A percentile compares a stretch with the other conserved stretches of the same genome.
Evolutionary conservation across 1,284 basidiomycete genomes (phyloP).

Genomic region (Spongispora temasekensis): DNA sequence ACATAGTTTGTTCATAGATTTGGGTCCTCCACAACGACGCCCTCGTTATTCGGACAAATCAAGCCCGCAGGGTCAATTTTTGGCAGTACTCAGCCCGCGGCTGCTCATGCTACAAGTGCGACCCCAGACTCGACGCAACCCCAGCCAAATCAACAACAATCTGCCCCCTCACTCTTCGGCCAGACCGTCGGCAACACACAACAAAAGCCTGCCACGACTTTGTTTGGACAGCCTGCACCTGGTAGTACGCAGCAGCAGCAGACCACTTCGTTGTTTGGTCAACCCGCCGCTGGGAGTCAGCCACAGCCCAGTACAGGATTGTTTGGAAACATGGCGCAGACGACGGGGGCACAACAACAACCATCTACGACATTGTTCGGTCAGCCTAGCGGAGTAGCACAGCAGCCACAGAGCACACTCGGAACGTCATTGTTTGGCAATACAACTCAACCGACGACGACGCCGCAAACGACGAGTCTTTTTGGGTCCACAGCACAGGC

Average conservation of each 20-base stretch:
- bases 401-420: constrained; percentile 22
- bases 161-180: constrained; percentile 34
- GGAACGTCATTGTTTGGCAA: constrained; percentile 27
- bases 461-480: constrained; percentile 18
- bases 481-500: constrained; percentile 28
- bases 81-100: constrained; percentile 31
- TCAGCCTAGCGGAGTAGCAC: constrained; percentile 25
- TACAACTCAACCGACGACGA: constrained; percentile 14
- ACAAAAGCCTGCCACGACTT: constrained; percentile 14
- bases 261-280: constrained; percentile 37
- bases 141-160: constrained; percentile 21
- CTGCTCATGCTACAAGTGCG: constrained; percentile 11
- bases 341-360: constrained; percentile 22
- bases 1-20: too few relatives aligned
- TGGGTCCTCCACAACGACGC: constrained; percentile 21
- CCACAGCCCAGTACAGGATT: not conserved
- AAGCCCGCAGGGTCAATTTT: constrained; percentile 35
- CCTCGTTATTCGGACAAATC: constrained; percentile 39
- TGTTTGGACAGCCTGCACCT: constrained; percentile 24
- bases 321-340: constrained; percentile 4
- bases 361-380: constrained; percentile 28
- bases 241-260: constrained; percentile 16
- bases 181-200: constrained; percentile 20
- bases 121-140: constrained; percentile 33
- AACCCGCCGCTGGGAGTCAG: constrained; percentile 19